Base-by-base conservation (phyloP, 768 basidiomycete genomes). In the Ramaria sp. region DNA sequence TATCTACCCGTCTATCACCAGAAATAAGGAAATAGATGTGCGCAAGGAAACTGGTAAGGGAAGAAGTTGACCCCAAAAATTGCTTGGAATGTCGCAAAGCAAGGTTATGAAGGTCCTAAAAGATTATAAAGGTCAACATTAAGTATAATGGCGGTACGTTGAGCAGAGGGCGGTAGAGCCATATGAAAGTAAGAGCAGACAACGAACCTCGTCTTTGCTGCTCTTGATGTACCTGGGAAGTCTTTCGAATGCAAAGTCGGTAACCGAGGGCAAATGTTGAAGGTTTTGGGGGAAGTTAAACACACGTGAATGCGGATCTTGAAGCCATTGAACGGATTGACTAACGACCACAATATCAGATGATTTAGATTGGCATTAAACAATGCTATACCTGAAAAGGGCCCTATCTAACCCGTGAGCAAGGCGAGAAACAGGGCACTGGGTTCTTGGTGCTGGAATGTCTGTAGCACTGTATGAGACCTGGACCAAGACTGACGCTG, bases 11-110 rank as follows among this genome's bases (percentile, higher is more conserved):
- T 61, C 80, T 85, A 59, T 83, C 77, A 18, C 78, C 78, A 22
- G 89, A 92, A 4, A 96, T 71, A 16, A 92, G 73, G 63, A 91
- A 90, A 64, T 96, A 98, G 16, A 95, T 79, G 47, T 97, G 92
- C 42, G 80, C 75, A 41, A 96, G 73, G 61, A 93, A 80, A 34
- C 86, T 83, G 0, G 90, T 84, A 50, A 96, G 67, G 1, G 90
- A 92, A 7, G 92, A 95, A 0, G 94, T 98, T 3, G 90, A 94
- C 3, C 94, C 95, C 1, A 79, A 78, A 64, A 88, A 96, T 25
- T 62, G 71, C 41, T 78, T 76, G 0, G 74, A 67, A 57, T 88
- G 73, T 41, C 69, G 65, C 59, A 75, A 72, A 1, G 87, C 85
- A 13, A 95, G 68, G 9, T 62, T 61, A 57, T 73, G 72, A 9